Evolutionary conservation across 1,284 basidiomycete genomes (phyloP), one percentile per base, ranked within the genome.

Genomic region (Cryptococcus floricola): DNA sequence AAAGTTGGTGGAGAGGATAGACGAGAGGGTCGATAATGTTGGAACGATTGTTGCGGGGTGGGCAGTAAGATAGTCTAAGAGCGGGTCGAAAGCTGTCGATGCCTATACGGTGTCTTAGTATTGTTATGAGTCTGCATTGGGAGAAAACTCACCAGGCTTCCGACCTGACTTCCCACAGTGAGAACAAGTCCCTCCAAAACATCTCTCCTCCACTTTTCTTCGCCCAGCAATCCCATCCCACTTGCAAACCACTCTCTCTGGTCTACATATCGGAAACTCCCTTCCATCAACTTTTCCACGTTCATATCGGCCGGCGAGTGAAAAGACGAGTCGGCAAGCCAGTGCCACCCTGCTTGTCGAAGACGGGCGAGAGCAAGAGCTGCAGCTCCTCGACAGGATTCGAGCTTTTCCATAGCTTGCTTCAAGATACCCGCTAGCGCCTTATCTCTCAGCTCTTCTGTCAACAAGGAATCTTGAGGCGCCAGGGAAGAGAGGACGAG

Each of bases 321-420:
- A 10, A 34, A 34, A 34, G 31, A 34, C 6, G 31, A 34, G 31
- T 34, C 31, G 31, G 31, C 31, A 34, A 34, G 31, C 55, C 57
- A 55, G 14, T 70, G 62, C 9, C 81, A 75, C 3, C 66, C 67
- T 2, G 42, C 50, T n/a, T 50, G 46, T 39, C 69, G 56, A 9
- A 91, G 62, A 41, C 86, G 74, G 41, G 74, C 71, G 56, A 83
- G 61, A 54, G 91, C 81, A 59, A 81, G 78, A 0, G 90, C 91
- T 2, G 90, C 87, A 43, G 84, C 84, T 56, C 87, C 85, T 37
- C 94, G 83, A 34, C 98, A 89, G 65, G 88, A 89, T 70, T 97
- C 93, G 27, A 98, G 83, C 60, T 92, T 82, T 75, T 98, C 95
- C 16, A 91, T 85, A 7, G 89, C 87, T 71, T 96, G 91, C 74